phyloP scores from a whole-genome alignment of 176 grass and related monocot genomes.

The Raddia distichophylla region DNA sequence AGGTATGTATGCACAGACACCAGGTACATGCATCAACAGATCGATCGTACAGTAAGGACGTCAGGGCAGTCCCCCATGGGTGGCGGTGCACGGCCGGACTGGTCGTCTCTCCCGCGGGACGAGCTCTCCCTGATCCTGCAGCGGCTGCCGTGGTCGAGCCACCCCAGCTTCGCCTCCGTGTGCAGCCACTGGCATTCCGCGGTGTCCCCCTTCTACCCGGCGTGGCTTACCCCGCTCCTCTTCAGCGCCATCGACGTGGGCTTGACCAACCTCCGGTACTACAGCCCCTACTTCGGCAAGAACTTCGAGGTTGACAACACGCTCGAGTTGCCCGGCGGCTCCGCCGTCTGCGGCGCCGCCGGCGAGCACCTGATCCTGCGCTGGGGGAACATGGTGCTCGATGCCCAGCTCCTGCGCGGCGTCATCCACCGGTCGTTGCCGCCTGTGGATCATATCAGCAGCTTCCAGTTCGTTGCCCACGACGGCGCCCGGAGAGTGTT shows the following conservation, averaged over 20 bases:
- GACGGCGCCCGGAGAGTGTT: too few relatives aligned
- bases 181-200: slow-evolving; percentile 27
- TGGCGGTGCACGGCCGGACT: background rate
- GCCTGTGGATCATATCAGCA: too few relatives aligned
- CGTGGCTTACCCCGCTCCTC: slow-evolving; percentile 27
- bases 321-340: background rate
- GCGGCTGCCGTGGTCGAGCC: slow-evolving; percentile 30
- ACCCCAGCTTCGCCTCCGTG: background rate
- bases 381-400: fast-evolving
- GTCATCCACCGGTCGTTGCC: too few relatives aligned
- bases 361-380: slow-evolving; percentile 26
- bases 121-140: background rate
- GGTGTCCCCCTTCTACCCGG: slow-evolving; percentile 31
- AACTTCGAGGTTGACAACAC: slow-evolving; percentile 32
- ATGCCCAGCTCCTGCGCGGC: slow-evolving; percentile 19
- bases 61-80: too few relatives aligned
- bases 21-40: too few relatives aligned
- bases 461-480: too few relatives aligned
- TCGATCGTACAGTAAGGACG: too few relatives aligned
- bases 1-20: too few relatives aligned
- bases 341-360: slow-evolving; percentile 26
- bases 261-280: slow-evolving; percentile 29
- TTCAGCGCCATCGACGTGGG: slow-evolving; percentile 26
- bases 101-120: slow-evolving; percentile 33
- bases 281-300: slow-evolving; percentile 39